These are phyloP conservation scores for Neofusicoccum ribis DNA, from an alignment of 2,329 filamentous ascomycete genomes.

Conservation along the genomic window DNA sequence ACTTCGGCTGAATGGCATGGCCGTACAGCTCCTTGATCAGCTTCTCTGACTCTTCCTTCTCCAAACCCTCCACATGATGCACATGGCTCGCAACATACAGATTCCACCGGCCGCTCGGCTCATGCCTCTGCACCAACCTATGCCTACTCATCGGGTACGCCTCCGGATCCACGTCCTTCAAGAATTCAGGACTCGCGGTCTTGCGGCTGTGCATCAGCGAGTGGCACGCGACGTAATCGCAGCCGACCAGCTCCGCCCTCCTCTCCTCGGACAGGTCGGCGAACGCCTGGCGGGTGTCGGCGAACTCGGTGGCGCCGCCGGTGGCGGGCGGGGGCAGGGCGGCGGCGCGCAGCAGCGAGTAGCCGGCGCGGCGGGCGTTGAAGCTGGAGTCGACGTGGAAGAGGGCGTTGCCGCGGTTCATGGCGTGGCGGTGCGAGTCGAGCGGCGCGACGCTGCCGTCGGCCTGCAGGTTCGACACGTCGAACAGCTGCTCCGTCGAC, in stretches of 20 bases:
- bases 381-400: constrained; percentile 34
- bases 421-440: constrained; percentile 44
- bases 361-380: constrained; percentile 31
- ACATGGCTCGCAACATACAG: constrained; percentile 56
- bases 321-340: constrained; percentile 29
- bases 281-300: constrained; percentile 29
- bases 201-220: constrained; percentile 56
- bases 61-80: constrained; percentile 52
- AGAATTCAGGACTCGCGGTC: constrained; percentile 51
- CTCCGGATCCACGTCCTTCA: constrained; percentile 47
- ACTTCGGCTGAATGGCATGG: constrained; percentile 52
- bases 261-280: constrained; percentile 31
- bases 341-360: constrained; percentile 27
- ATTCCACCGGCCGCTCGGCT: constrained; percentile 53
- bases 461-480: constrained; percentile 57
- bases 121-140: constrained; percentile 53
- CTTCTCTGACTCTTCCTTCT: constrained; percentile 35
- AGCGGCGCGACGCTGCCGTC: constrained; percentile 45
- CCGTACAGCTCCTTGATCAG: constrained; percentile 46
- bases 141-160: constrained; percentile 47
- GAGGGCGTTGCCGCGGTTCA: constrained; percentile 38
- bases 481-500: constrained; percentile 55
- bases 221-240: constrained; percentile 28
- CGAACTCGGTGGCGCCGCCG: constrained; percentile 31
- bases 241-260: constrained; percentile 30